Conservation (phyloP, 139 green algal genomes). For the Chlorella vulgaris region DNA sequence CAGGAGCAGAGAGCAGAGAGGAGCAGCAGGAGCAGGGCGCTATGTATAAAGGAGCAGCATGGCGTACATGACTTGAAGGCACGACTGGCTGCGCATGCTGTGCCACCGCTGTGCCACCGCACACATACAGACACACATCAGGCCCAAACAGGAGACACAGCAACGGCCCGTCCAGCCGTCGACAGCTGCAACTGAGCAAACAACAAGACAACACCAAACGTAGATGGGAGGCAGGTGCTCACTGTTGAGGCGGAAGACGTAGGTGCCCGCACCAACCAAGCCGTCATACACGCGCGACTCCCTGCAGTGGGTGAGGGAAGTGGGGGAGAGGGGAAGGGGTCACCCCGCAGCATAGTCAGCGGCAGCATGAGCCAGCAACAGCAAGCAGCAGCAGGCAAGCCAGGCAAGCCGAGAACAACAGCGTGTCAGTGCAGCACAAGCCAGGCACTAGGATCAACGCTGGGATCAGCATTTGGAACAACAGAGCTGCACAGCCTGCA, state of each 20-base stretch:
- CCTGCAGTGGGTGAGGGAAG: slow-evolving; percentile 59
- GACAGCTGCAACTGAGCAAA: no score
- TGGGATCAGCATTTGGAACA: no score
- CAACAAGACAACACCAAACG: no score
- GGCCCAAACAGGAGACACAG: no score
- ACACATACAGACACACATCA: no score
- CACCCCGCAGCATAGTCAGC: not conserved
- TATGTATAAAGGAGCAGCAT: not conserved
- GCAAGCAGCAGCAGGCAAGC: not conserved
- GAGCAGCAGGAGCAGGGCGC: not conserved
- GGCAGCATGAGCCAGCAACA: not conserved
- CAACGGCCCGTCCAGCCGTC: no score
- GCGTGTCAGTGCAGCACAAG: not conserved
- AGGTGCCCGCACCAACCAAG: slow-evolving; percentile 86
- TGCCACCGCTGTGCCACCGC: no score
- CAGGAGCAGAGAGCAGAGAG: not conserved
- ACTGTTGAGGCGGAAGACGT: slow-evolving; percentile 81
- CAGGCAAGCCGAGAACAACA: not conserved
- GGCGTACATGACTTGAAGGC: no score
- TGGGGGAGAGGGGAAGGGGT: not conserved
- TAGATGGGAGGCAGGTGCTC: not conserved
- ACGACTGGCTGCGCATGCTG: no score
- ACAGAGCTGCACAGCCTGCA: not conserved
- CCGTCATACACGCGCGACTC: slow-evolving; percentile 73
- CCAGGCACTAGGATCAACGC: no score